Percentiles rank a stretch among this genome's conserved stretches.
These are phyloP conservation scores for Isabelozyma gotoi DNA, from an alignment of 805 yeast species.

Conservation along the genomic window DNA sequence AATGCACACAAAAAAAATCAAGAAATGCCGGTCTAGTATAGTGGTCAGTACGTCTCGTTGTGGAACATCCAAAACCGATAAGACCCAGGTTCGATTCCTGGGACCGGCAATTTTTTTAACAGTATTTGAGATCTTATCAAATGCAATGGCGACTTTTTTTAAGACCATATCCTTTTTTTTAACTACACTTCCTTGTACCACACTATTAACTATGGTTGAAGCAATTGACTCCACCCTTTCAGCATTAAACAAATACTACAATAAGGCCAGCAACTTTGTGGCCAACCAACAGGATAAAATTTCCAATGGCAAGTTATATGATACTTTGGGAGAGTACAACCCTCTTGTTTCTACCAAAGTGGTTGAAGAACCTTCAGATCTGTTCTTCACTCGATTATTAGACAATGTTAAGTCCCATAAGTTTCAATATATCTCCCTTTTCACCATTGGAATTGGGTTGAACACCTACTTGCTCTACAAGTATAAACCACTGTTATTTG, in stretches of 20 bases:
- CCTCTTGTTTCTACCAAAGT: conserved; percentile 7
- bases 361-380: neutral
- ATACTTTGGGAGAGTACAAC: conserved; percentile 9
- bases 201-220: neutral
- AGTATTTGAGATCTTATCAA: too few species aligned
- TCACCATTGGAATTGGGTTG: conserved; percentile 27
- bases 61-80: conserved; percentile 36
- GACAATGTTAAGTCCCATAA: conserved; percentile 4
- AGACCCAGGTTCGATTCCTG: conserved; percentile 53
- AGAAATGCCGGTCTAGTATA: conserved; percentile 53
- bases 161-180: neutral
- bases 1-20: too few species aligned
- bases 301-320: conserved; percentile 13
- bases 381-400: neutral
- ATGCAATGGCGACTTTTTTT: neutral
- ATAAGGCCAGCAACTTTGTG: conserved; percentile 18
- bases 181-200: neutral
- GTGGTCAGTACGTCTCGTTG: conserved; percentile 51
- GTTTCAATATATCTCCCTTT: conserved; percentile 10
- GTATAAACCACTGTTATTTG: neutral
- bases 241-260: conserved; percentile 22
- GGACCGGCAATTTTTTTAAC: conserved; percentile 41
- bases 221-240: conserved; percentile 21
- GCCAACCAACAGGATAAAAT: conserved; percentile 22
- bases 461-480: conserved; percentile 8